These are phyloP conservation scores for Solanum etuberosum DNA, from an alignment of 257 asterid genomes.

Conservation along the genomic window DNA sequence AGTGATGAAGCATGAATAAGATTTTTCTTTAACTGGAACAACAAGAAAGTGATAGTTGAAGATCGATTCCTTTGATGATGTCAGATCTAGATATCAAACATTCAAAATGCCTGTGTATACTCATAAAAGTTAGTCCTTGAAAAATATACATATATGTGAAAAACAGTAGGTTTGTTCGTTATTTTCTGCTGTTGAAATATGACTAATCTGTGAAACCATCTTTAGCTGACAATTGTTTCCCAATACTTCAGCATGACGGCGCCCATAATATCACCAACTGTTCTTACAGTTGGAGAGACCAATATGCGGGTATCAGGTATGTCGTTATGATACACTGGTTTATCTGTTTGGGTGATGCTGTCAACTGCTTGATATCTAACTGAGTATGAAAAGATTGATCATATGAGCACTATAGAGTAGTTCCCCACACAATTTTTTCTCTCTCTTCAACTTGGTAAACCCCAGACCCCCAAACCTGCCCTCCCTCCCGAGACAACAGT, in stretches of 20 bases:
- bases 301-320: conserved; percentile 47
- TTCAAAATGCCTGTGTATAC: not conserved
- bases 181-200: not conserved
- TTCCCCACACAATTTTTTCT: not conserved
- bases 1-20: not conserved
- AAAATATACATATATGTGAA: not conserved
- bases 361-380: not conserved
- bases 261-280: conserved; percentile 74
- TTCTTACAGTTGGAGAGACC: conserved; percentile 72
- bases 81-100: not conserved
- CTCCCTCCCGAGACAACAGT: not conserved
- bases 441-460: not conserved
- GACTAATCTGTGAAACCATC: not conserved
- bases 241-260: conserved; percentile 68
- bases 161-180: not conserved
- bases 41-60: not conserved
- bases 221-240: not conserved
- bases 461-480: not conserved
- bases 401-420: not conserved
- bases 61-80: not conserved
- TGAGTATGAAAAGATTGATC: not conserved
- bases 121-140: not conserved
- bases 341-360: not conserved
- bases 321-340: not conserved
- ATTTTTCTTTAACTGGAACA: not conserved